A percentile compares a stretch with the other conserved stretches of the same genome.
These are phyloP conservation scores for Microcos paniculata DNA, from an alignment of 345 rosid genomes.

Conservation along the genomic window DNA sequence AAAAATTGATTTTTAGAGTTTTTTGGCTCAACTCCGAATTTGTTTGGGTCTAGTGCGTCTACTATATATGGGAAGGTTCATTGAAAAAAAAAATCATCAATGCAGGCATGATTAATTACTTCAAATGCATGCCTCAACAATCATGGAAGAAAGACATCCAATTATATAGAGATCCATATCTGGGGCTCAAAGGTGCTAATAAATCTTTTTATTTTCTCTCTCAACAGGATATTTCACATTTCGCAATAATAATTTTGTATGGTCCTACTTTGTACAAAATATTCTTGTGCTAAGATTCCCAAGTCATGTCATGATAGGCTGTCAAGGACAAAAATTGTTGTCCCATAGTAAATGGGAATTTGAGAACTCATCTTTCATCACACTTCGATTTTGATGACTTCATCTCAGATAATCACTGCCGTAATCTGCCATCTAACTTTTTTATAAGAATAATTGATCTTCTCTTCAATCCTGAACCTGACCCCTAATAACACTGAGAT, in stretches of 20 bases:
- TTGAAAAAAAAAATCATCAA: neutral
- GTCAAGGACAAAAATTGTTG: neutral
- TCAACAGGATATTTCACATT: neutral
- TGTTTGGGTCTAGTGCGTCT: too few species aligned
- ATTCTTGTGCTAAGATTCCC: slow-evolving; percentile 11
- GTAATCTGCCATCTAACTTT: too few species aligned
- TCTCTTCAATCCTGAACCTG: too few species aligned
- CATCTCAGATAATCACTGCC: too few species aligned
- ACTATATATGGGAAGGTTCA: too few species aligned
- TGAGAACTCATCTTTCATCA: neutral
- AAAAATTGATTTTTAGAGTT: too few species aligned
- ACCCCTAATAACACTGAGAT: too few species aligned
- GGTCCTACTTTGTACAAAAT: slow-evolving; percentile 10
- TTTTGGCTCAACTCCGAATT: too few species aligned
- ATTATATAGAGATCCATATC: neutral
- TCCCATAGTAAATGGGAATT: slow-evolving; percentile 8
- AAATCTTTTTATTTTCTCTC: neutral
- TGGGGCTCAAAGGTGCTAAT: neutral
- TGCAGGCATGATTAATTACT: neutral
- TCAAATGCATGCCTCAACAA: neutral
- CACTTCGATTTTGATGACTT: neutral
- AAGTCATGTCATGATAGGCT: slow-evolving; percentile 16
- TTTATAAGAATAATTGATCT: too few species aligned
- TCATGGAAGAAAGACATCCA: neutral
- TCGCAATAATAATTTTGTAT: neutral